phyloP scores from a whole-genome alignment of 2,329 filamentous ascomycete species.

The Alternaria sp. region DNA sequence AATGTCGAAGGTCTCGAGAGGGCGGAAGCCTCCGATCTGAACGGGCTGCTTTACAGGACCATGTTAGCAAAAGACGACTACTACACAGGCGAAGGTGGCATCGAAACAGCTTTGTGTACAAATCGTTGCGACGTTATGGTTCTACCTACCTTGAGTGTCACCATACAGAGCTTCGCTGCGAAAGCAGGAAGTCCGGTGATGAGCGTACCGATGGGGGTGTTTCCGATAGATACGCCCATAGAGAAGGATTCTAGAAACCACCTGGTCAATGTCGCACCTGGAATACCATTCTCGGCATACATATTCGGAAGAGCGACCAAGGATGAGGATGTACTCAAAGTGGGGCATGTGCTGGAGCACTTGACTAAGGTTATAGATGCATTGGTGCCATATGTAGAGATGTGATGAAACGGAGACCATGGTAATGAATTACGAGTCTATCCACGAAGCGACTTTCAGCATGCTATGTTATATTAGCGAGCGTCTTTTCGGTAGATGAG shows the following conservation, averaged over 20 bases:
- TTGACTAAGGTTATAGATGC: neutral
- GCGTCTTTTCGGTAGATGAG: neutral
- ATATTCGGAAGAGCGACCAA: conserved; percentile 13
- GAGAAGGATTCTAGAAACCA: conserved; percentile 52
- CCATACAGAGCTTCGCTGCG: conserved; percentile 47
- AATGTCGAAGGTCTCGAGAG: conserved; percentile 54
- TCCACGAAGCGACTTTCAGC: neutral
- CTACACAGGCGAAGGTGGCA: conserved; percentile 63
- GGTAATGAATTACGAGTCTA: too few species aligned
- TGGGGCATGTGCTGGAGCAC: conserved; percentile 14
- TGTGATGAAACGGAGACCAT: neutral
- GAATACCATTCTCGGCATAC: conserved; percentile 53
- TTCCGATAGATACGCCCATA: conserved; percentile 56
- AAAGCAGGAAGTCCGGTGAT: conserved; percentile 62
- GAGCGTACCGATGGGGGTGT: conserved; percentile 66
- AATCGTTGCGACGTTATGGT: conserved; percentile 66
- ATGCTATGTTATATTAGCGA: neutral
- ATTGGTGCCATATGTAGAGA: conserved; percentile 14
- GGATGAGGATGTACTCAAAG: conserved; percentile 15
- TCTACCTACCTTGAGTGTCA: conserved; percentile 61
- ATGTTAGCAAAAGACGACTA: conserved; percentile 60
- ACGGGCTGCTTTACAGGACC: conserved; percentile 61
- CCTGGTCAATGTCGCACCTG: conserved; percentile 60
- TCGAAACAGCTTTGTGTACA: conserved; percentile 63
- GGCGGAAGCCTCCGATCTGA: conserved; percentile 51